Conservation (phyloP, 495 filamentous ascomycete genomes). For the Extremus antarcticus region DNA sequence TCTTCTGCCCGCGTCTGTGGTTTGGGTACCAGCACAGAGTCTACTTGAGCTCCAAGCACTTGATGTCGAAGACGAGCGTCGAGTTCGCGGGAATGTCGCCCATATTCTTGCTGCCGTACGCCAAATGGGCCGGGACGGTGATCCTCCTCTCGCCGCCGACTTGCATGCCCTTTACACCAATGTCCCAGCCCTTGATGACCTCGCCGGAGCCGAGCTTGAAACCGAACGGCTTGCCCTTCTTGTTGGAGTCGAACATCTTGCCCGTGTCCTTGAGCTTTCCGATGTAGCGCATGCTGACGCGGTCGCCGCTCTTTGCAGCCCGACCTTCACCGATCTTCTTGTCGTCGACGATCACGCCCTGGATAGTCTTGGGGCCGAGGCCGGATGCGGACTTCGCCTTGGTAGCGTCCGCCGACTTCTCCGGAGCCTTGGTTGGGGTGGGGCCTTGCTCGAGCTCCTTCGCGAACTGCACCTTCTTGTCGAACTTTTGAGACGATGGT, state of each 20-base stretch:
- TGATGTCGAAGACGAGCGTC: slow-evolving; percentile 85
- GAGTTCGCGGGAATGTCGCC: slow-evolving; percentile 78
- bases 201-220: slow-evolving; percentile 90
- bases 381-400: slow-evolving; percentile 31
- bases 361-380: slow-evolving; percentile 61
- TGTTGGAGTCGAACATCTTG: slow-evolving; percentile 94
- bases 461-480: slow-evolving; percentile 98
- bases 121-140: slow-evolving; percentile 70
- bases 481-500: slow-evolving; percentile 44
- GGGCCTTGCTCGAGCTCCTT: slow-evolving; percentile 97
- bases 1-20: not conserved
- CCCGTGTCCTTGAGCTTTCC: slow-evolving; percentile 77
- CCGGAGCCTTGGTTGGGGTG: slow-evolving; percentile 47
- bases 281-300: slow-evolving; percentile 89
- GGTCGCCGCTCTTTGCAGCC: slow-evolving; percentile 73
- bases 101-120: slow-evolving; percentile 69
- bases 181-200: slow-evolving; percentile 98
- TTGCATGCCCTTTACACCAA: slow-evolving; percentile 83
- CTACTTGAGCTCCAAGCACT: slow-evolving; percentile 59
- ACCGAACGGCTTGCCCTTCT: slow-evolving; percentile 90
- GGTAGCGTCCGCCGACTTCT: slow-evolving; percentile 39
- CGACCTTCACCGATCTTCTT: slow-evolving; percentile 79
- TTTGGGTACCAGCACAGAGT: not conserved
- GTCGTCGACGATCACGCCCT: slow-evolving; percentile 88
- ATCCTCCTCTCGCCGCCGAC: slow-evolving; percentile 87